Conservation (phyloP, 2,329 filamentous ascomycete genomes). For the Penicillium sp. region DNA sequence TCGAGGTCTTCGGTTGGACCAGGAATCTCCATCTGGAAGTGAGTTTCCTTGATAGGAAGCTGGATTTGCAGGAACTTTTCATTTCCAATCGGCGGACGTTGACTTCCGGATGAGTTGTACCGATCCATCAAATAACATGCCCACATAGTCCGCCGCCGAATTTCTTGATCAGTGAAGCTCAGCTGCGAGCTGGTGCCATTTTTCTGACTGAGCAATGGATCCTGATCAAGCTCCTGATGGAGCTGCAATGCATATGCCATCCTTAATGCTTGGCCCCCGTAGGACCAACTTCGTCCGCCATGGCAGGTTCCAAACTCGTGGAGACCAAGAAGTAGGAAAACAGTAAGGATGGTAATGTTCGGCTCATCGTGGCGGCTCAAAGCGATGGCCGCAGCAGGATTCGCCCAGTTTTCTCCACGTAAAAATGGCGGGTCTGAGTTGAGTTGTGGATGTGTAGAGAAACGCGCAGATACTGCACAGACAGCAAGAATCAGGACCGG, state of each 20-base stretch:
- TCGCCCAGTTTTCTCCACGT: slow-evolving; percentile 88
- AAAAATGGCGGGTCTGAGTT: slow-evolving; percentile 76
- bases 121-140: slow-evolving; percentile 96
- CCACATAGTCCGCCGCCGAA: slow-evolving; percentile 94
- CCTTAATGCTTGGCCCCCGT: slow-evolving; percentile 89
- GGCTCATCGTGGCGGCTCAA: slow-evolving; percentile 87
- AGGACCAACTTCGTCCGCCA: slow-evolving; percentile 90
- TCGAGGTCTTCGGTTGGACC: slow-evolving; percentile 81
- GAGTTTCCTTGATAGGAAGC: slow-evolving; percentile 83
- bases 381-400: slow-evolving; percentile 81
- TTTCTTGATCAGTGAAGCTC: slow-evolving; percentile 91
- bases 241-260: slow-evolving; percentile 97
- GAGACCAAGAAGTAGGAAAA: slow-evolving; percentile 80
- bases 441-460: slow-evolving; percentile 83
- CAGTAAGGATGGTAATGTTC: slow-evolving; percentile 92
- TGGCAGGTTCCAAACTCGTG: slow-evolving; percentile 98
- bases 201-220: slow-evolving; percentile 64
- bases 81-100: slow-evolving; percentile 85
- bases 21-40: slow-evolving; percentile 88
- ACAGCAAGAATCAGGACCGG: slow-evolving; percentile 91
- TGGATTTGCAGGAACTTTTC: slow-evolving; percentile 88
- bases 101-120: slow-evolving; percentile 93
- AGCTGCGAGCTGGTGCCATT: slow-evolving; percentile 60
- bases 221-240: slow-evolving; percentile 84
- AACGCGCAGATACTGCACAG: slow-evolving; percentile 91